Percentiles rank a stretch among this genome's conserved stretches.
Evolutionary conservation across 768 basidiomycete species (phyloP).

Genomic region (Russula dissimulans): DNA sequence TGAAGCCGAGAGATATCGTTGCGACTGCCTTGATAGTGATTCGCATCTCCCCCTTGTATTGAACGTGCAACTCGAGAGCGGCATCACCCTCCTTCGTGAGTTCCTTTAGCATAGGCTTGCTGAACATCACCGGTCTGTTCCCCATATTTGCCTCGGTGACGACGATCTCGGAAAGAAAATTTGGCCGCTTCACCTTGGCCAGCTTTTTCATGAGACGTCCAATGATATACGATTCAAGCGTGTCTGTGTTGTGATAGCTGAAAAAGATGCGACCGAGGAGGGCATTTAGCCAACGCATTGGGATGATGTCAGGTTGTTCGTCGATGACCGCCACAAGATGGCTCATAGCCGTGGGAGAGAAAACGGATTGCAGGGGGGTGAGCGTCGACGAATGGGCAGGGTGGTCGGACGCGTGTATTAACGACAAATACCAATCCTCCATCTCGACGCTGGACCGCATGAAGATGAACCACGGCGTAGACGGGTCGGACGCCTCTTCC

Average conservation of each 20-base stretch:
- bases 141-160: constrained; percentile 90
- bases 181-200: constrained; percentile 81
- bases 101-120: constrained; percentile 98
- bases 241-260: constrained; percentile 77
- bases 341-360: constrained; percentile 71
- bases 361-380: constrained; percentile 52
- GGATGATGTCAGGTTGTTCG: constrained; percentile 90
- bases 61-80: constrained; percentile 74
- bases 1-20: constrained; percentile 81
- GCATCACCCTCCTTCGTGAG: constrained; percentile 92
- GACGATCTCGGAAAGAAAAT: constrained; percentile 74
- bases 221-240: constrained; percentile 78
- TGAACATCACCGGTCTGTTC: constrained; percentile 71
- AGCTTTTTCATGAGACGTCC: constrained; percentile 88
- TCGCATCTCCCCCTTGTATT: constrained; percentile 80
- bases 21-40: constrained; percentile 88
- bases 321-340: constrained; percentile 78
- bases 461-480: constrained; percentile 89
- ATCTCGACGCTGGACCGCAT: constrained; percentile 81
- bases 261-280: constrained; percentile 89
- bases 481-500: constrained; percentile 42
- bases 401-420: constrained; percentile 64
- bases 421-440: constrained; percentile 93
- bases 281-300: constrained; percentile 96
- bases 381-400: constrained; percentile 56